Evolutionary conservation across 352 stramenopile genomes (phyloP), one percentile per base, ranked within the genome.

Genomic region (Aphanomyces astaci): DNA sequence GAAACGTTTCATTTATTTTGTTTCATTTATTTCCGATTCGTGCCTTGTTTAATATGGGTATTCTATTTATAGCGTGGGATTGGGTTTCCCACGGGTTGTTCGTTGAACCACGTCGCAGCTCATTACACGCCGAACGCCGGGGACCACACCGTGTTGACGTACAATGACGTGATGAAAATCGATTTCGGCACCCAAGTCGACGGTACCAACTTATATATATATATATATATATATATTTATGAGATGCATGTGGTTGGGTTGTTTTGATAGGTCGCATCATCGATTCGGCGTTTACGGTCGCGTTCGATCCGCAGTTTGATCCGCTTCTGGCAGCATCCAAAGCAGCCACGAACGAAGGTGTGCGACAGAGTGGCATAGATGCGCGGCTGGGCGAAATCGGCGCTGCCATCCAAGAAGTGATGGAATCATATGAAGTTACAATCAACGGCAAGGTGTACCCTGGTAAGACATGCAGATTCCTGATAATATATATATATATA

Each of bases 111-210:
- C 78, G 92, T 99, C 5, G 96, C 96, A 11, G 97, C 97, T 7
- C 97, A 99, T 76, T 99, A 98, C 77, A 98, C 96, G 43, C 97
- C 97, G 22, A 99, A 99, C 73, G 73, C 74, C 15, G 96, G 96
- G 0, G 97, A 99, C 75, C 76, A 98, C 40, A 98, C 92, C 4
- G 92, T 98, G 19, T 71, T 96, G 15, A 73, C 80, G 39, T 97
- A 98, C 64, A 94, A 95, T 46, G 96, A 99, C 75, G 96, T 99
- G 1, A 98, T 98, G 95, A 99, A 98, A 75, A 77, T 98, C 27
- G 96, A 99, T 77, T 99, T 99, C 78, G 96, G 96, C 24, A 98
- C 94, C 7, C 96, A 99, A 62, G 88, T 99, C 33, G 96, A 99
- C 71, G n/a, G n/a, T n/a, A n/a, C n/a, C n/a, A n/a, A n/a, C n/a